A percentile compares a stretch with the other conserved stretches of the same genome.
Conservation (phyloP, 306 rosid genomes). For the Leucaena leucocephala region DNA sequence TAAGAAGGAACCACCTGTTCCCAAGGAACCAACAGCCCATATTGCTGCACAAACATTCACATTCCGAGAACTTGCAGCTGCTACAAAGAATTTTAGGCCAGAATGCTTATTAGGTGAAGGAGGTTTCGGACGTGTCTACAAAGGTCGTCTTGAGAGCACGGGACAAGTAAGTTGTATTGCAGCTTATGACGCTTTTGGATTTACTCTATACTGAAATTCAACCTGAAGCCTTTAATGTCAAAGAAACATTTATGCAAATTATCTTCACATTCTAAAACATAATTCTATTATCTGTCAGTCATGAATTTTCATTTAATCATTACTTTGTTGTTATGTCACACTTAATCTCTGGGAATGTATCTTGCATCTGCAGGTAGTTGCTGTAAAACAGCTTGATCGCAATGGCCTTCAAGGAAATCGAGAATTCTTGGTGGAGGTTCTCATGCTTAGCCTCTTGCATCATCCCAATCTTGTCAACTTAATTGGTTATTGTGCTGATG, state of each 20-base stretch:
- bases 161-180: conserved; percentile 61
- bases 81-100: conserved; percentile 71
- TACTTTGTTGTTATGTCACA: not conserved
- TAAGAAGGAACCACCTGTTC: conserved; percentile 61
- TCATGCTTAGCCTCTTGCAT: conserved; percentile 85
- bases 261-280: conserved; percentile 1
- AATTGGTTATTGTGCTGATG: conserved; percentile 85
- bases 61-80: conserved; percentile 71
- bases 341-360: conserved; percentile 22
- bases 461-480: conserved; percentile 82
- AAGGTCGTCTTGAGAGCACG: conserved; percentile 67
- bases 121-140: conserved; percentile 80
- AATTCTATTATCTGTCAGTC: not conserved
- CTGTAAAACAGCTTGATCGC: conserved; percentile 84
- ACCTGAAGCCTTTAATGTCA: conserved; percentile 19
- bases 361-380: conserved; percentile 65
- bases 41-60: conserved; percentile 80
- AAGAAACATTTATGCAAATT: conserved; percentile 1
- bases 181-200: conserved; percentile 9
- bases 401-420: conserved; percentile 80
- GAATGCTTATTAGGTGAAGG: conserved; percentile 79
- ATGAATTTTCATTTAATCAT: not conserved
- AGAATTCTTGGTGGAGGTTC: conserved; percentile 85
- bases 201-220: conserved; percentile 8
- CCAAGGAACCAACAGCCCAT: conserved; percentile 58